A percentile compares a stretch with the other conserved stretches of the same genome.
Evolutionary conservation across 805 yeast genomes (phyloP).

Genomic region (Hanseniaspora clermontiae): DNA sequence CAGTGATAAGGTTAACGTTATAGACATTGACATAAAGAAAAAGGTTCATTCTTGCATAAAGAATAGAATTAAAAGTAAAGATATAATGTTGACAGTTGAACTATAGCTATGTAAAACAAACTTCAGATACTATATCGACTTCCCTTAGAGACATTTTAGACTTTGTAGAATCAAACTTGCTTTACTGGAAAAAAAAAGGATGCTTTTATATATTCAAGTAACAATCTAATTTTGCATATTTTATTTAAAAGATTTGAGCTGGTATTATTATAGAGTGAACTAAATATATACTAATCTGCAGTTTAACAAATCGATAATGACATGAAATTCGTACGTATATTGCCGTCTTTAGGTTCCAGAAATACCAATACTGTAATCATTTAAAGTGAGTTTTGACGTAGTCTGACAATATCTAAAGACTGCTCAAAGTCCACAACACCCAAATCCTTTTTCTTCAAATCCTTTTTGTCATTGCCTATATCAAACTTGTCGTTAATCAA

Average conservation of each 20-base stretch:
- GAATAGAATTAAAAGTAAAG: not conserved
- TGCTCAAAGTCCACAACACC: not conserved
- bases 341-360: too few relatives aligned
- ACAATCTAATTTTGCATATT: too few relatives aligned
- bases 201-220: not conserved
- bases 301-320: too few relatives aligned
- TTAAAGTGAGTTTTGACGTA: not conserved
- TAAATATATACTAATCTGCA: too few relatives aligned
- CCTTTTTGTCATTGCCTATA: not conserved
- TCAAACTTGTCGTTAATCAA: constrained; percentile 7
- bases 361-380: not conserved
- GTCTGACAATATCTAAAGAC: not conserved
- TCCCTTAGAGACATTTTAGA: too few relatives aligned
- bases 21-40: constrained; percentile 4
- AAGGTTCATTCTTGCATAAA: not conserved
- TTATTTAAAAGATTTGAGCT: too few relatives aligned
- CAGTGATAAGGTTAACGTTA: not conserved
- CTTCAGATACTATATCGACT: too few relatives aligned
- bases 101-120: not conserved
- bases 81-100: constrained; percentile 8
- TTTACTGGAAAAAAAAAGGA: too few relatives aligned
- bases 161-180: too few relatives aligned
- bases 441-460: not conserved
- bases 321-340: too few relatives aligned
- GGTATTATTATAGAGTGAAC: too few relatives aligned